phyloP scores from a whole-genome alignment of 306 rosid species.

The Medicago lupulina region DNA sequence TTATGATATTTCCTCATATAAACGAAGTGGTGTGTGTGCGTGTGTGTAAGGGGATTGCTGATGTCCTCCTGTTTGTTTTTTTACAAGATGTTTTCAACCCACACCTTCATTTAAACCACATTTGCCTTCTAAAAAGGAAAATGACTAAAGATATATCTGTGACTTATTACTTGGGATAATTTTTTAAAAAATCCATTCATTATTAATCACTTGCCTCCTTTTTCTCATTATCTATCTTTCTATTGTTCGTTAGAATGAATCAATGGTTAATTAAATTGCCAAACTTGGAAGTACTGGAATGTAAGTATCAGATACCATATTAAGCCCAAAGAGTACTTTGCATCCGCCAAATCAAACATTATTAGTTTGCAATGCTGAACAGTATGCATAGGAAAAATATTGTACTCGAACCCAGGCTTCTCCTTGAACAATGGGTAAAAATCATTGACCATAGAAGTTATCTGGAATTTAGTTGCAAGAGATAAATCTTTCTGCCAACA shows the following conservation, averaged over 20 bases:
- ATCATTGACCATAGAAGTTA: constrained; percentile 2
- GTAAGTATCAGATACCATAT: constrained; percentile 15
- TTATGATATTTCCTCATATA: constrained; percentile 30
- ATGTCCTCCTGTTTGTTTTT: background rate
- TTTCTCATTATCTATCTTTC: background rate
- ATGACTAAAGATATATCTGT: background rate
- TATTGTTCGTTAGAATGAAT: background rate
- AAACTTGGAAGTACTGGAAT: constrained; percentile 11
- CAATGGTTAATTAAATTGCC: constrained; percentile 19
- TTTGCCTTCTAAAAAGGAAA: background rate
- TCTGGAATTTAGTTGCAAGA: constrained; percentile 15
- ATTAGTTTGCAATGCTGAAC: background rate
- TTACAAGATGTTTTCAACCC: constrained; percentile 22
- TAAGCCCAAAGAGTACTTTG: constrained; percentile 20
- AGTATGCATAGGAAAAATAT: background rate
- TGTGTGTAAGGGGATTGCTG: background rate
- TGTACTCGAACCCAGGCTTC: constrained; percentile 15
- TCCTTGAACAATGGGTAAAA: background rate
- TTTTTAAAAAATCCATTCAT: background rate
- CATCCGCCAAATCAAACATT: constrained; percentile 16
- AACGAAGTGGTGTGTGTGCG: constrained; percentile 17
- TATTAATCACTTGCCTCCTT: background rate
- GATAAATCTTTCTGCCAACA: constrained; percentile 18
- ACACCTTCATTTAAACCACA: background rate
- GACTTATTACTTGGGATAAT: background rate